Percentiles rank a stretch among this genome's conserved stretches.
These are phyloP conservation scores for Panicum miliaceum DNA, from an alignment of 176 grass and related monocot genomes.

Conservation along the genomic window DNA sequence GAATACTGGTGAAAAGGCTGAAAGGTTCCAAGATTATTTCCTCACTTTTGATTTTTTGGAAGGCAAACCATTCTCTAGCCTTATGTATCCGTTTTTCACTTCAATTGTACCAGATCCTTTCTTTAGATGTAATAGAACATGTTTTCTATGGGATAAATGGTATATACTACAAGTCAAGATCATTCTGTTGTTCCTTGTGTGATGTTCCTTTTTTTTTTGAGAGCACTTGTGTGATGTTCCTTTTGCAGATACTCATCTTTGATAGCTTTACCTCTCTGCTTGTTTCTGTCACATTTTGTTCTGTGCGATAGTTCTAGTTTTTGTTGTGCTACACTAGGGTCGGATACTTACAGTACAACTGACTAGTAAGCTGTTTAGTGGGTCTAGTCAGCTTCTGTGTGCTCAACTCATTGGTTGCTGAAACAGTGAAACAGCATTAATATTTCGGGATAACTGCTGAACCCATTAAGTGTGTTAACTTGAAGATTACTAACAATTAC, in stretches of 20 bases:
- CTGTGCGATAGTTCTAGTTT: neutral
- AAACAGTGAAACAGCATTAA: neutral
- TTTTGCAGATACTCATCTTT: neutral
- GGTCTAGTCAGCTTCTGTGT: slow-evolving; percentile 1
- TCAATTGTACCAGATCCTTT: neutral
- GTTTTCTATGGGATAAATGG: neutral
- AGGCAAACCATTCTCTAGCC: neutral
- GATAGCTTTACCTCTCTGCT: neutral
- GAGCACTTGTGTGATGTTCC: neutral
- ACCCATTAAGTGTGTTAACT: neutral
- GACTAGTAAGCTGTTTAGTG: neutral
- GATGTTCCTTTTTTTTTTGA: neutral
- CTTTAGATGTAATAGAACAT: slow-evolving; percentile 1
- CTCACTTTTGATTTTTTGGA: neutral
- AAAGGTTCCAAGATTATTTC: neutral
- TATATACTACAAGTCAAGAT: neutral
- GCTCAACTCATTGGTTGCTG: neutral
- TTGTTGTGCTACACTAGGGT: neutral
- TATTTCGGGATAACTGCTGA: neutral
- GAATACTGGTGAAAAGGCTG: neutral
- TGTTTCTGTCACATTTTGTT: neutral
- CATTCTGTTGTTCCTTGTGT: neutral
- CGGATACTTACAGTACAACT: neutral
- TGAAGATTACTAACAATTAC: neutral
- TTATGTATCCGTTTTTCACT: neutral